Conservation (phyloP, 1,284 basidiomycete genomes). For the Cystobasidium slooffiae region DNA sequence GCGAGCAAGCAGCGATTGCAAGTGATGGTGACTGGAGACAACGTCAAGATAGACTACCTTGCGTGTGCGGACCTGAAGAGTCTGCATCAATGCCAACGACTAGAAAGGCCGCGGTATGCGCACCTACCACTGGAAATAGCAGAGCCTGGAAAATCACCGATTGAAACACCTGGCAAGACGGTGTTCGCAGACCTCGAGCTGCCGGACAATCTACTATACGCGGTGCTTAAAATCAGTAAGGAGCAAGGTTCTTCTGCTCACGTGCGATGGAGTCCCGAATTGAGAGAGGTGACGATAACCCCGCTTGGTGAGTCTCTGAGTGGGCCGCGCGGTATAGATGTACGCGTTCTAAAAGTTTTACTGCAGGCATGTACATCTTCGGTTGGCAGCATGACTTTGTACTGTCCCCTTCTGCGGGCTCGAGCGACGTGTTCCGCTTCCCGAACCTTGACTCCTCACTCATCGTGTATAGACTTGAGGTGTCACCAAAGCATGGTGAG, state of each 20-base stretch:
- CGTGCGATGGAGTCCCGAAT: background rate
- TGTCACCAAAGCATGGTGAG: conserved; percentile 1
- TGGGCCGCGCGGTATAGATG: background rate
- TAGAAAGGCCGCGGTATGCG: background rate
- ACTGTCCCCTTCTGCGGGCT: background rate
- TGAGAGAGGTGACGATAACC: background rate
- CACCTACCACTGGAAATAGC: background rate
- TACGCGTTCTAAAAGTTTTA: background rate
- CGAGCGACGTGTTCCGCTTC: conserved; percentile 8
- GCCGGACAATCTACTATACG: background rate
- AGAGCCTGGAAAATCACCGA: background rate
- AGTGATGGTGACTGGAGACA: background rate
- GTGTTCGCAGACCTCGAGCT: background rate
- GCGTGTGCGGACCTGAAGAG: background rate
- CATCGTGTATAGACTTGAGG: conserved; percentile 37
- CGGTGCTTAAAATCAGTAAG: conserved; percentile 7
- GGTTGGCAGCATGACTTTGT: conserved; percentile 3
- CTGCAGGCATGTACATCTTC: conserved; percentile 1
- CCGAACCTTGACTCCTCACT: conserved; percentile 46
- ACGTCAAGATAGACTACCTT: background rate
- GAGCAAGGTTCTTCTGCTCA: background rate
- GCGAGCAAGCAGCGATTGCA: background rate
- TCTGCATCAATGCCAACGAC: background rate
- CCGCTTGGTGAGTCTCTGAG: background rate
- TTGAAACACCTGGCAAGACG: too few relatives aligned